Evolutionary conservation across 148 eudicot genomes (phyloP).

Genomic region (Fallopia convolvulus): DNA sequence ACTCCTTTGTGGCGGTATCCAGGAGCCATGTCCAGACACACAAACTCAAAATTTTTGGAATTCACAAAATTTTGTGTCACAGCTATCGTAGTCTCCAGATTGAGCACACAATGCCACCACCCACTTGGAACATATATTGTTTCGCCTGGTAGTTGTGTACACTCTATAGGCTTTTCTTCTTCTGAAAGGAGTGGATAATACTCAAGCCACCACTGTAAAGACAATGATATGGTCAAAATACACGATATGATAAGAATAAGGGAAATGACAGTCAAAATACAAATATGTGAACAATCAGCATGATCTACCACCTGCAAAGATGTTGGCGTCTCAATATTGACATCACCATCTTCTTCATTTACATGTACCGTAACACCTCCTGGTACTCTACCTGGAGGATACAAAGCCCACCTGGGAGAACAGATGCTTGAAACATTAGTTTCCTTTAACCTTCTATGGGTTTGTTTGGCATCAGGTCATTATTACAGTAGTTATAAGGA

Average conservation of each 20-base stretch:
- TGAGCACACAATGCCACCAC: constrained; percentile 99
- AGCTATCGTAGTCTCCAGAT: constrained; percentile 77
- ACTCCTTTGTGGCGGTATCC: constrained; percentile 96
- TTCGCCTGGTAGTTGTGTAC: constrained; percentile 93
- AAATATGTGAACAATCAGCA: neutral
- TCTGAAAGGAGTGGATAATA: constrained; percentile 80
- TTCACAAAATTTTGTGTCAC: constrained; percentile 96
- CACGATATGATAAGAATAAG: neutral
- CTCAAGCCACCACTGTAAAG: constrained; percentile 94
- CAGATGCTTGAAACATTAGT: constrained; percentile 14
- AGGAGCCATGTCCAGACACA: constrained; percentile 97
- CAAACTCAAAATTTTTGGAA: constrained; percentile 77
- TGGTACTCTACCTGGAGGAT: constrained; percentile 99
- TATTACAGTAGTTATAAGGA: neutral
- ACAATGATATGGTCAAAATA: constrained; percentile 10
- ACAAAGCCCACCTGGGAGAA: constrained; percentile 79
- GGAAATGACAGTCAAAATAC: neutral
- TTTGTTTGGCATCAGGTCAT: neutral
- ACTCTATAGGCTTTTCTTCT: constrained; percentile 89
- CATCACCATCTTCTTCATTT: constrained; percentile 96
- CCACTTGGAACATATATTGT: constrained; percentile 96
- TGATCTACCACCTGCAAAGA: constrained; percentile 67
- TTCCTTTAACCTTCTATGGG: neutral
- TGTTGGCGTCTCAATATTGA: constrained; percentile 79
- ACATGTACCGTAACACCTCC: constrained; percentile 94